These are phyloP conservation scores for Russula virescens DNA, from an alignment of 768 basidiomycete species.

Conservation along the genomic window DNA sequence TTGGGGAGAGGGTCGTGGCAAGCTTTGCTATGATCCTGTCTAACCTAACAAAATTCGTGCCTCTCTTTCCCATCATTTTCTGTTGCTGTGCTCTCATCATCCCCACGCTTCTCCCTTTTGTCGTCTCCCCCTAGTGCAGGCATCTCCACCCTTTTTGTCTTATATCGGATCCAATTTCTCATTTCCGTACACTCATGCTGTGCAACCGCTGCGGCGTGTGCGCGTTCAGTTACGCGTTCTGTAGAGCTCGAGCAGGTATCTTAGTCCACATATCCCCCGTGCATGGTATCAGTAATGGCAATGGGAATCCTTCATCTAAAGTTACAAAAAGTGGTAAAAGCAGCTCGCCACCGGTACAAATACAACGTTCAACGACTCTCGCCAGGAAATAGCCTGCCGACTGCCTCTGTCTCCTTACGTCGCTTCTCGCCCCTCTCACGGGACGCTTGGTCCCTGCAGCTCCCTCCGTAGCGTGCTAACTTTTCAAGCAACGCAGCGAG, in stretches of 20 bases:
- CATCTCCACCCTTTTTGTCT: slow-evolving; percentile 18
- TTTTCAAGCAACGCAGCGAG: slow-evolving; percentile 75
- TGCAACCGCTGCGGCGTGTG: slow-evolving; percentile 15
- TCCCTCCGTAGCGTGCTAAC: slow-evolving; percentile 60
- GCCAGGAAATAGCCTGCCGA: slow-evolving; percentile 68
- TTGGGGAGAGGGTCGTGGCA: slow-evolving; percentile 38
- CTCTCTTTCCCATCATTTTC: slow-evolving; percentile 25
- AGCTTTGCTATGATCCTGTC: slow-evolving; percentile 54
- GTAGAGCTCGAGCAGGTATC: slow-evolving; percentile 23
- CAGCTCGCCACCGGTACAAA: neutral
- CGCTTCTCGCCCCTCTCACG: slow-evolving; percentile 67
- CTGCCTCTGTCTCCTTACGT: slow-evolving; percentile 70
- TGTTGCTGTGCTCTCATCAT: slow-evolving; percentile 28
- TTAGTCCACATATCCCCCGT: slow-evolving; percentile 19
- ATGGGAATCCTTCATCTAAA: slow-evolving; percentile 19
- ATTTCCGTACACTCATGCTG: slow-evolving; percentile 14
- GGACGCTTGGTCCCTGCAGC: slow-evolving; percentile 51
- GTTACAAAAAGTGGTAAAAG: neutral
- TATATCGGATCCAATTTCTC: slow-evolving; percentile 23
- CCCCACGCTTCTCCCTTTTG: slow-evolving; percentile 5
- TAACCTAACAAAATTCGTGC: slow-evolving; percentile 32
- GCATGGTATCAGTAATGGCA: slow-evolving; percentile 19
- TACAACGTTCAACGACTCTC: slow-evolving; percentile 45
- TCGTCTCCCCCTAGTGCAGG: slow-evolving; percentile 15
- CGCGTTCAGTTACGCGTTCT: slow-evolving; percentile 17